A percentile compares a stretch with the other conserved stretches of the same genome.
These are phyloP conservation scores for Pichia membranifaciens DNA, from an alignment of 805 yeast species.

Conservation along the genomic window DNA sequence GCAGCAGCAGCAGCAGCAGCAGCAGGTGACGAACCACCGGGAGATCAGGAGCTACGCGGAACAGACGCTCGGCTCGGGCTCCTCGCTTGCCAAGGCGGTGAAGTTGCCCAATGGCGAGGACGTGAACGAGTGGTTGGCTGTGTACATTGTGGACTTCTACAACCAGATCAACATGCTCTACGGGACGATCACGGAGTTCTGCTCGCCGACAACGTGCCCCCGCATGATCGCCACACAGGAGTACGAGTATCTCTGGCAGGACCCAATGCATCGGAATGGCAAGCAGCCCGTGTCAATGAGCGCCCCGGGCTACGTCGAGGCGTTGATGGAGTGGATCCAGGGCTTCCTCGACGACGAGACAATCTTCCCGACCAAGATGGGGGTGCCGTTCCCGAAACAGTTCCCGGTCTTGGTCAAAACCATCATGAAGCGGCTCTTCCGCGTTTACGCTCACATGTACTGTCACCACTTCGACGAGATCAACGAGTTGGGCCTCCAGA, in stretches of 20 bases:
- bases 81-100: conserved; percentile 87
- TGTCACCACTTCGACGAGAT: conserved; percentile 98
- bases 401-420: conserved; percentile 76
- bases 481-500: conserved; percentile 84
- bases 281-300: conserved; percentile 79
- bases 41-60: conserved; percentile 88
- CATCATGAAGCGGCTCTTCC: conserved; percentile 81
- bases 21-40: conserved; percentile 40
- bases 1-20: conserved; percentile 14
- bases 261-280: conserved; percentile 45
- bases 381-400: conserved; percentile 86
- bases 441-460: conserved; percentile 95
- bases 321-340: conserved; percentile 93
- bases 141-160: conserved; percentile 94
- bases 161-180: conserved; percentile 95
- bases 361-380: conserved; percentile 82
- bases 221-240: conserved; percentile 97
- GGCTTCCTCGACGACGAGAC: conserved; percentile 85
- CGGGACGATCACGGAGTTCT: conserved; percentile 92
- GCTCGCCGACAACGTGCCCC: conserved; percentile 93
- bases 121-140: conserved; percentile 90
- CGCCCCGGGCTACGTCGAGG: conserved; percentile 94
- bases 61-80: conserved; percentile 89
- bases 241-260: conserved; percentile 97
- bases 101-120: conserved; percentile 91